phyloP scores from a whole-genome alignment of 179 eudicot genomes.

The Actinidia arguta region DNA sequence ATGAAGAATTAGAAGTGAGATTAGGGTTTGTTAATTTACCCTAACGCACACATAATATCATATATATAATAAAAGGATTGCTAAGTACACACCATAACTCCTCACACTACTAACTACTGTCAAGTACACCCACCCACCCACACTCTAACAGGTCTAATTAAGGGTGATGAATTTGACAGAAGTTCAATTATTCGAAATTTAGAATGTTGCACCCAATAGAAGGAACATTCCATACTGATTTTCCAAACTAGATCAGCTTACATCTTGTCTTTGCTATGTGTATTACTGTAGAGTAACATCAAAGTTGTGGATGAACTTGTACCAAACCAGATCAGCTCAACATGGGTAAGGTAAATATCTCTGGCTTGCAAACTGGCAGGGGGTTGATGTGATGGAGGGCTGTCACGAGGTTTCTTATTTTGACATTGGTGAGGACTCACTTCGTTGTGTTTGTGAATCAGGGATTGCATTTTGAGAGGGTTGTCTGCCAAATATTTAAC shows the following conservation, averaged over 20 bases:
- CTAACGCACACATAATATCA: too few species aligned
- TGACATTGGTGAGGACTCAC: slow-evolving; percentile 7
- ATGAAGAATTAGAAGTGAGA: too few species aligned
- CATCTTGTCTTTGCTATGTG: neutral
- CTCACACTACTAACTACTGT: too few species aligned
- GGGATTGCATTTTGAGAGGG: slow-evolving; percentile 78
- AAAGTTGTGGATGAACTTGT: slow-evolving; percentile 82
- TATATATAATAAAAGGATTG: too few species aligned
- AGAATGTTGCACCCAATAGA: neutral
- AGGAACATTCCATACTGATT: neutral
- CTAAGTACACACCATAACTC: too few species aligned
- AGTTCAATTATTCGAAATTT: neutral
- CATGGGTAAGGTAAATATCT: slow-evolving; percentile 69
- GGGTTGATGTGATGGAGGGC: neutral
- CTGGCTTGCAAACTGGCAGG: neutral
- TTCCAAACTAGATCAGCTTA: neutral
- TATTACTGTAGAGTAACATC: slow-evolving; percentile 64
- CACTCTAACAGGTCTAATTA: too few species aligned
- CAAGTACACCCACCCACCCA: too few species aligned
- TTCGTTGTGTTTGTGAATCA: slow-evolving; percentile 18
- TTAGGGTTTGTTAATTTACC: too few species aligned
- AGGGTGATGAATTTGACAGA: neutral
- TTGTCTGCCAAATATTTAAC: slow-evolving; percentile 78
- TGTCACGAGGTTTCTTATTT: too few species aligned
- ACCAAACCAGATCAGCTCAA: slow-evolving; percentile 88